Percentiles rank a stretch among this genome's conserved stretches.
Evolutionary conservation across 208 protist genomes (phyloP).

Genomic region (Strigomonas galati): DNA sequence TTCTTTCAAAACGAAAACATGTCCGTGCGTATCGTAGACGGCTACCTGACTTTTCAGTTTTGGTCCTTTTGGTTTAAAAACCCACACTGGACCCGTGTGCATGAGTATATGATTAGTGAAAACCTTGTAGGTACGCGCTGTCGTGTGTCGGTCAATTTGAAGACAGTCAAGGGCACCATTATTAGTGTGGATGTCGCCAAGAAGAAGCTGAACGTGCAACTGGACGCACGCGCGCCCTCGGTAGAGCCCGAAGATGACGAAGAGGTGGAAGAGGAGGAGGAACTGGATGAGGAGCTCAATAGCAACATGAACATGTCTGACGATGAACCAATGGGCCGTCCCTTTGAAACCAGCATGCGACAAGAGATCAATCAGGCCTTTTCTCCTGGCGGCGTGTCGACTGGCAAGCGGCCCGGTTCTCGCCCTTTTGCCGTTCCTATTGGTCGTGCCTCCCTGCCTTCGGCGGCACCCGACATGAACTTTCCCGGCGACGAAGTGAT

Average conservation of each 20-base stretch:
- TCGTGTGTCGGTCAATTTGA: constrained; percentile 44
- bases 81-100: constrained; percentile 53
- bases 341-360: constrained; percentile 19
- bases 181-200: constrained; percentile 51
- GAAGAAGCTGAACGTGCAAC: constrained; percentile 60
- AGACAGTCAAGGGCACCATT: constrained; percentile 64
- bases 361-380: constrained; percentile 11
- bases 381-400: background rate
- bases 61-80: constrained; percentile 63
- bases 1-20: constrained; percentile 77
- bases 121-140: constrained; percentile 68
- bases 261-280: constrained; percentile 12
- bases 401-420: background rate
- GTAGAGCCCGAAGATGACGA: constrained; percentile 24
- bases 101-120: constrained; percentile 73
- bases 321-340: constrained; percentile 9
- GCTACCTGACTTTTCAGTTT: constrained; percentile 76
- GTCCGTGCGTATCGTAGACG: constrained; percentile 80
- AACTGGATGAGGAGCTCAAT: constrained; percentile 7
- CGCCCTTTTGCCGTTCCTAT: constrained; percentile 1
- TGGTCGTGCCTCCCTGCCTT: background rate
- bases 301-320: background rate
- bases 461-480: background rate
- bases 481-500: constrained; percentile 33
- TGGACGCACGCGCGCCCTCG: constrained; percentile 27